These are phyloP conservation scores for Heteromeles arbutifolia DNA, from an alignment of 306 rosid species.

Conservation along the genomic window DNA sequence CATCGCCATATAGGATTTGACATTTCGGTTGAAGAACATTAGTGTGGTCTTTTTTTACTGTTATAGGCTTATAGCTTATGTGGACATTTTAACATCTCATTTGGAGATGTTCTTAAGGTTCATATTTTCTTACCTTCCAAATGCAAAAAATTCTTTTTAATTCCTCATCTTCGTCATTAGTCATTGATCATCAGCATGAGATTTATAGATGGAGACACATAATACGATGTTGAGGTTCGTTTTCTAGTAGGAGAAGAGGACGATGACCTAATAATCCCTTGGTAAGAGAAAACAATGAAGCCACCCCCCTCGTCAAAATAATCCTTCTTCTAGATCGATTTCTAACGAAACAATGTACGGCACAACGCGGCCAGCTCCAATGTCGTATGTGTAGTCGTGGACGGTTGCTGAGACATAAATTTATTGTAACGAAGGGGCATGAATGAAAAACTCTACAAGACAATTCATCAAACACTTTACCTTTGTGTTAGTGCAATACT, in stretches of 20 bases:
- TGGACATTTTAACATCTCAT: too few species aligned
- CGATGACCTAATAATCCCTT: not conserved
- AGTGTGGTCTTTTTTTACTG: too few species aligned
- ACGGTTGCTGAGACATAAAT: not conserved
- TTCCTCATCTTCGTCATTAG: not conserved
- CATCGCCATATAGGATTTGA: too few species aligned
- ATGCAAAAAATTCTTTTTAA: not conserved
- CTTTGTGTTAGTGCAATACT: too few species aligned
- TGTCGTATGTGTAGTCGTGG: too few species aligned
- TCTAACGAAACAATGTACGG: not conserved
- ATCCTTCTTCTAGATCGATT: not conserved
- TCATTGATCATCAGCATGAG: not conserved
- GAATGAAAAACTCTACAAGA: too few species aligned
- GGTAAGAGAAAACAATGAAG: not conserved
- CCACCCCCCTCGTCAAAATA: not conserved
- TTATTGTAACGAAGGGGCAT: not conserved
- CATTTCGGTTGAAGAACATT: too few species aligned
- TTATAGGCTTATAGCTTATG: too few species aligned
- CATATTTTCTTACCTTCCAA: constrained; percentile 12
- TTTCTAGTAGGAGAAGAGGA: not conserved
- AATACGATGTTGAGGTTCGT: not conserved
- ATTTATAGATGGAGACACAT: not conserved
- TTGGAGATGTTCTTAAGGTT: not conserved
- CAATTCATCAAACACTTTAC: too few species aligned
- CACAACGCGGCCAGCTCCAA: too few species aligned